These are phyloP conservation scores for Plenodomus lindquistii DNA, from an alignment of 2,329 filamentous ascomycete species.

Conservation along the genomic window DNA sequence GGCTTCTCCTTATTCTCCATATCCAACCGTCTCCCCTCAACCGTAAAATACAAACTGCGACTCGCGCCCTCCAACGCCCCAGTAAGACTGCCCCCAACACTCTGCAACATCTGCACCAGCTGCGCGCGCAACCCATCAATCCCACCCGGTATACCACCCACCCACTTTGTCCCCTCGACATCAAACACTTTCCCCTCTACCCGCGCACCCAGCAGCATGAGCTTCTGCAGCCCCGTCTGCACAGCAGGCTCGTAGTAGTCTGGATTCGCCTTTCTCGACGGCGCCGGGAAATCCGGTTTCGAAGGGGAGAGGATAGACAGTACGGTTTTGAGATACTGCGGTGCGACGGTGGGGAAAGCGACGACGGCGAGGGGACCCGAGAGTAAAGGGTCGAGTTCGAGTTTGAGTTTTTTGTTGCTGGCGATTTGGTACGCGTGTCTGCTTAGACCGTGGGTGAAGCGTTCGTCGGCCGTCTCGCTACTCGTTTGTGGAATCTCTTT, in stretches of 20 bases:
- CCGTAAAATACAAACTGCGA: constrained; percentile 82
- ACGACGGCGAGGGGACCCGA: constrained; percentile 80
- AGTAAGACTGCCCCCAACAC: constrained; percentile 76
- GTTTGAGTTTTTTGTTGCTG: constrained; percentile 55
- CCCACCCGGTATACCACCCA: constrained; percentile 78
- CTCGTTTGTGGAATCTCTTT: constrained; percentile 36
- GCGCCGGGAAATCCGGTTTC: constrained; percentile 72
- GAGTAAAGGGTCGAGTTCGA: constrained; percentile 74
- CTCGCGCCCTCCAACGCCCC: constrained; percentile 77
- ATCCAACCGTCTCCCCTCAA: constrained; percentile 80
- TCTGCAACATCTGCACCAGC: constrained; percentile 79
- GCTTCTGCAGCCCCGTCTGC: constrained; percentile 81
- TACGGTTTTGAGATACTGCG: constrained; percentile 79
- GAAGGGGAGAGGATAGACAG: constrained; percentile 76
- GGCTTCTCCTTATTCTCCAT: constrained; percentile 71
- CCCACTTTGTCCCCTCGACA: constrained; percentile 69
- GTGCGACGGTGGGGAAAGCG: constrained; percentile 80
- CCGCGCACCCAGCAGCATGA: constrained; percentile 82
- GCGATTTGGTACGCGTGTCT: constrained; percentile 57
- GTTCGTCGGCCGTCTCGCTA: constrained; percentile 53
- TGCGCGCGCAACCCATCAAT: constrained; percentile 79
- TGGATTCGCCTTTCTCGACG: constrained; percentile 73
- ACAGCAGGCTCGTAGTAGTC: constrained; percentile 79
- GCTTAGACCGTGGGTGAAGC: constrained; percentile 64
- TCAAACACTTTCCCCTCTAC: constrained; percentile 88